Conservation (phyloP, 1,284 basidiomycete species). For the Mycena sp. region DNA sequence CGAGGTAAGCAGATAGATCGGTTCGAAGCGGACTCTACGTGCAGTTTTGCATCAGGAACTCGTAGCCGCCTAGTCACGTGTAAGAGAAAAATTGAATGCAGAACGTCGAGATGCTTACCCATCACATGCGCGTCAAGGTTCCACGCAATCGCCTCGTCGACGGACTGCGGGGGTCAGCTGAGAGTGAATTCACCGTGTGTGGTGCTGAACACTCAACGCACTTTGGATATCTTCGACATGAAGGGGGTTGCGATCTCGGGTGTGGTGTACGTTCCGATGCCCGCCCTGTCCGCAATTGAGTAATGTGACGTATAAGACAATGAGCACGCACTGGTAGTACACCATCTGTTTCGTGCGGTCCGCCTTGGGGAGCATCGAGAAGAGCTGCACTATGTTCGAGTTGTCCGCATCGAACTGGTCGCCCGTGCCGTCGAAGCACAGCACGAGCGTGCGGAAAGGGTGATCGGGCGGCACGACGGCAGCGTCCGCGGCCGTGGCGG, state of each 20-base stretch:
- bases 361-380: constrained; percentile 62
- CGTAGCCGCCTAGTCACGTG: constrained; percentile 52
- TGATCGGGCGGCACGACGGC: constrained; percentile 26
- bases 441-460: constrained; percentile 49
- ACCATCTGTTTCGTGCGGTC: constrained; percentile 63
- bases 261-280: constrained; percentile 54
- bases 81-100: neutral
- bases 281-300: constrained; percentile 44
- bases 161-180: constrained; percentile 37
- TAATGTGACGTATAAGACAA: neutral
- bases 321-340: constrained; percentile 59
- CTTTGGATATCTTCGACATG: constrained; percentile 46
- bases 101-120: constrained; percentile 34
- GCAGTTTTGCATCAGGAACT: constrained; percentile 65
- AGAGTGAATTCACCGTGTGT: neutral
- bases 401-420: constrained; percentile 57
- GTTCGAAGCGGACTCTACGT: constrained; percentile 27
- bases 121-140: constrained; percentile 56
- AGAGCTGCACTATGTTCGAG: constrained; percentile 69
- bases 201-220: constrained; percentile 9
- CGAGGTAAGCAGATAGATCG: neutral
- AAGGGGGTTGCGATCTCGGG: constrained; percentile 48
- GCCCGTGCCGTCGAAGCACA: constrained; percentile 63
- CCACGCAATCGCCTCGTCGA: constrained; percentile 53
- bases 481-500: too few relatives aligned